Percentiles rank a stretch among this genome's conserved stretches.
These are phyloP conservation scores for Colletotrichum cuscutae DNA, from an alignment of 2,329 filamentous ascomycete genomes.

Conservation along the genomic window DNA sequence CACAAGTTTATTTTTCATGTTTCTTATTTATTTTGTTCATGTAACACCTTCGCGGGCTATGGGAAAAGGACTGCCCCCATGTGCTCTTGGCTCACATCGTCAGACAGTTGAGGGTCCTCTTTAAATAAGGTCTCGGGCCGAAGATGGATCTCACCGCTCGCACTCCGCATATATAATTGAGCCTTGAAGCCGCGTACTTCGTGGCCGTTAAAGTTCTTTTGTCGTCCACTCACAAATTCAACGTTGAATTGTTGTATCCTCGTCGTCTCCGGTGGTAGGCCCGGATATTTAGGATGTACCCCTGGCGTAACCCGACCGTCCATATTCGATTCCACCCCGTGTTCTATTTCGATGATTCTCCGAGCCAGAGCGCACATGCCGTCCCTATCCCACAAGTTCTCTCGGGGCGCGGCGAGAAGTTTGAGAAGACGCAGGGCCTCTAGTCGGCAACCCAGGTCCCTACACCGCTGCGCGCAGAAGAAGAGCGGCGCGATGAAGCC, in stretches of 20 bases:
- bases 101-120: background rate
- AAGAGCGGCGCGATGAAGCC: slow-evolving; percentile 13
- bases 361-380: slow-evolving; percentile 19
- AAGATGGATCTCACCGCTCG: background rate
- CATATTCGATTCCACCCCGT: background rate
- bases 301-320: background rate
- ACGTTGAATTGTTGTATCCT: background rate
- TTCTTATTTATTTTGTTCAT: background rate
- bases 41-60: background rate
- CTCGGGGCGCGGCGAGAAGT: slow-evolving; percentile 36
- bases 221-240: background rate
- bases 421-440: slow-evolving; percentile 46
- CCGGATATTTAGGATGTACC: background rate
- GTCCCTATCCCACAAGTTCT: slow-evolving; percentile 13
- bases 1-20: background rate
- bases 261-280: background rate
- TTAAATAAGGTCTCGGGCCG: background rate
- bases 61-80: background rate
- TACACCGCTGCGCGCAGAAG: slow-evolving; percentile 14
- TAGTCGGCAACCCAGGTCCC: slow-evolving; percentile 47
- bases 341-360: slow-evolving; percentile 26
- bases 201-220: background rate
- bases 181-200: background rate
- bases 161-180: background rate
- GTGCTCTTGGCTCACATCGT: background rate